These are phyloP conservation scores for Erodium trifolium DNA, from an alignment of 441 rosid species.

Conservation along the genomic window DNA sequence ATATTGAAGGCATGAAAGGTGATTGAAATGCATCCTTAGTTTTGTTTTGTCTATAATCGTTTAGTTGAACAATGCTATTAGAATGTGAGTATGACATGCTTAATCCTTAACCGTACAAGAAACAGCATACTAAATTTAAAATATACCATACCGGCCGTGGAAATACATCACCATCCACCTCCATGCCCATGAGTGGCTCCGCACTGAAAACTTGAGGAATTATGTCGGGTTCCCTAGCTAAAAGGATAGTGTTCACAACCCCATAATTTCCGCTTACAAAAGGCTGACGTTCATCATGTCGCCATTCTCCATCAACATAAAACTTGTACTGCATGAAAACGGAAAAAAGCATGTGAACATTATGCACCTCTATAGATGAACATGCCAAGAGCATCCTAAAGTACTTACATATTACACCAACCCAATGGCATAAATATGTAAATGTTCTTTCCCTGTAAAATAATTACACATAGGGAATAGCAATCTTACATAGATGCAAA, in stretches of 20 bases:
- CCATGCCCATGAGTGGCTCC: slow-evolving; percentile 46
- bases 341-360: slow-evolving; percentile 19
- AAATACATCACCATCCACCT: slow-evolving; percentile 52
- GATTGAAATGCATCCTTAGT: background rate
- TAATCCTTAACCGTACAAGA: background rate
- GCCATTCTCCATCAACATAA: slow-evolving; percentile 60
- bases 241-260: slow-evolving; percentile 51
- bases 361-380: background rate
- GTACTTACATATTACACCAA: background rate
- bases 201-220: slow-evolving; percentile 34
- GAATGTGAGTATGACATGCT: background rate
- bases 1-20: background rate
- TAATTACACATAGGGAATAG: background rate
- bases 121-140: background rate
- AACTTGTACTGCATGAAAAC: slow-evolving; percentile 56
- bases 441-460: background rate
- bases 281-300: slow-evolving; percentile 57
- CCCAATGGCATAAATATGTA: slow-evolving; percentile 2
- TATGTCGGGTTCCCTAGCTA: slow-evolving; percentile 38
- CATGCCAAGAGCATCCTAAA: background rate
- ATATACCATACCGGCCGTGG: slow-evolving; percentile 30
- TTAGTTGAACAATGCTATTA: background rate
- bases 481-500: background rate
- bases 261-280: slow-evolving; percentile 53
- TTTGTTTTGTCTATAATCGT: background rate